phyloP scores from a whole-genome alignment of 192 early-diverging fungal species.

The Linnemannia elongata region DNA sequence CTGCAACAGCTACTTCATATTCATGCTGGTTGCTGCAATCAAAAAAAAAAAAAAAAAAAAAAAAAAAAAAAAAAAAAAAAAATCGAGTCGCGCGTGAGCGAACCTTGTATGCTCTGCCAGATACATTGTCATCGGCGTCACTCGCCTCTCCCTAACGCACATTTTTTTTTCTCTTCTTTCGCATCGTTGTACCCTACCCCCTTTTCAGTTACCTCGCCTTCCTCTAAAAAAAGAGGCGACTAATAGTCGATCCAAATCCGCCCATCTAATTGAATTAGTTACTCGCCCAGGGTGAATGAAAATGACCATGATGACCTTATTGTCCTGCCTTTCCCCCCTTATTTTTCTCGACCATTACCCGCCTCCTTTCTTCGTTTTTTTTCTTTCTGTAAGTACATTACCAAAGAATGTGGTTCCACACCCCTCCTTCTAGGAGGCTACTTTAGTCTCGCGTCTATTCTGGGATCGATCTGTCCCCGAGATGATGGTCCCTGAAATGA shows the following conservation, averaged over 20 bases:
- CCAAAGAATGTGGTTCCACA: not conserved
- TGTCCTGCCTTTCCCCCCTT: not conserved
- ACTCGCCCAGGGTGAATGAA: slow-evolving; percentile 1
- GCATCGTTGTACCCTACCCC: too few relatives aligned
- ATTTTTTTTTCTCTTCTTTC: too few relatives aligned
- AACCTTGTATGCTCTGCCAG: not conserved
- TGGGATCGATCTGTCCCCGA: not conserved
- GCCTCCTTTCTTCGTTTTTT: not conserved
- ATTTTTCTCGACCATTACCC: not conserved
- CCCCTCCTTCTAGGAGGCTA: not conserved
- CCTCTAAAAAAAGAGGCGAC: not conserved
- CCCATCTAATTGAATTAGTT: not conserved
- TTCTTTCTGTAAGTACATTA: not conserved
- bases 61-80: too few relatives aligned
- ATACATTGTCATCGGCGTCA: not conserved
- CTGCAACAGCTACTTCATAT: not conserved
- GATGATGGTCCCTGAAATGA: not conserved
- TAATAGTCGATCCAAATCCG: too few relatives aligned
- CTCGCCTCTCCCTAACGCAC: not conserved
- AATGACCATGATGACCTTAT: slow-evolving; percentile 3
- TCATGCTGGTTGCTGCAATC: not conserved
- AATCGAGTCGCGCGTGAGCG: not conserved
- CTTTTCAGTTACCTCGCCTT: not conserved
- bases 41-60: too few relatives aligned
- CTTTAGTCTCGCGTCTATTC: not conserved